These are phyloP conservation scores for Cotoneaster glaucophyllus DNA, from an alignment of 306 rosid genomes.

Conservation along the genomic window DNA sequence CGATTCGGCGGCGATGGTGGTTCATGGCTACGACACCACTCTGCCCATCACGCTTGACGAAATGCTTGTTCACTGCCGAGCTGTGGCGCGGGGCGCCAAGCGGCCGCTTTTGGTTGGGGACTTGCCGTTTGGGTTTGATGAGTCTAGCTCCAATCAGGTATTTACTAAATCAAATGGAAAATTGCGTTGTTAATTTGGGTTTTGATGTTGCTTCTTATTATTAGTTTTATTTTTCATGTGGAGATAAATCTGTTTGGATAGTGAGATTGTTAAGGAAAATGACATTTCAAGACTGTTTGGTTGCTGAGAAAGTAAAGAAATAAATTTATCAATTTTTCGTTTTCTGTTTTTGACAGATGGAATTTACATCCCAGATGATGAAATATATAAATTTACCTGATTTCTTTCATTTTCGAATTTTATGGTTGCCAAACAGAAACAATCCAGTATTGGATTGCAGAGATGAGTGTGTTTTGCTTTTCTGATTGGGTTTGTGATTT, in stretches of 20 bases:
- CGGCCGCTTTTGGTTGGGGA: conserved; percentile 81
- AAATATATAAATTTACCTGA: neutral
- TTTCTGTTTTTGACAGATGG: neutral
- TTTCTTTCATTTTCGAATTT: neutral
- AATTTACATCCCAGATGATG: neutral
- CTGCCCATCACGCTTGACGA: conserved; percentile 63
- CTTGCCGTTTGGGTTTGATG: conserved; percentile 77
- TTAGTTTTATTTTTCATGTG: neutral
- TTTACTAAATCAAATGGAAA: neutral
- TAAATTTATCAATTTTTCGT: neutral
- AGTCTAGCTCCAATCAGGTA: conserved; percentile 65
- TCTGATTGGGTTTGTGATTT: neutral
- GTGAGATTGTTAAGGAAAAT: neutral
- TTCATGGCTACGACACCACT: conserved; percentile 85
- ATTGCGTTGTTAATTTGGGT: neutral
- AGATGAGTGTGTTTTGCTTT: neutral
- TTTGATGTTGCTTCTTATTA: neutral
- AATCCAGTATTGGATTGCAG: neutral
- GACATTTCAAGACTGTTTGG: neutral
- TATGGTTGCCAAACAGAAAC: neutral
- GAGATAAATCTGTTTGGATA: neutral
- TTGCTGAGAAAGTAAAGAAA: conserved; percentile 5
- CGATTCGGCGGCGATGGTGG: conserved; percentile 92
- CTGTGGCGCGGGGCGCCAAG: conserved; percentile 80
- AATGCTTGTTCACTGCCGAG: conserved; percentile 77